A percentile compares a stretch with the other conserved stretches of the same genome.
phyloP scores from a whole-genome alignment of 331 rosid species.

The Malus hybrid region DNA sequence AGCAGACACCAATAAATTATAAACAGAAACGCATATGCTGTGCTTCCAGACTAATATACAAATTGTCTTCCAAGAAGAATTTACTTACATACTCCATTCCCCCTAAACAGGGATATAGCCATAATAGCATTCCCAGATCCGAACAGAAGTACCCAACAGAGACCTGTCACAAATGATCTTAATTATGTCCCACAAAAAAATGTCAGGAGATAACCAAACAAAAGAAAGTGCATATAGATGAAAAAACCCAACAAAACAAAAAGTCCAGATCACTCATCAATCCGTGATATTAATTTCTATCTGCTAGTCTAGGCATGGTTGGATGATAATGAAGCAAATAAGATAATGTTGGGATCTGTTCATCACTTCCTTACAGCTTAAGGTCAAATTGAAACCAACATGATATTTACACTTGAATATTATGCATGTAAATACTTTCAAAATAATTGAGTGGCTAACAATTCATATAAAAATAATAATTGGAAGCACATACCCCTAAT shows the following conservation, averaged over 20 bases:
- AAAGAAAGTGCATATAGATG: neutral
- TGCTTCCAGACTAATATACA: neutral
- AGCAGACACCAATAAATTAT: neutral
- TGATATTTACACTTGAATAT: neutral
- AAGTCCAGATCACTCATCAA: neutral
- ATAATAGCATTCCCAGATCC: constrained; percentile 42
- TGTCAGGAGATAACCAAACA: neutral
- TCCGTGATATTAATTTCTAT: neutral
- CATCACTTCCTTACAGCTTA: neutral
- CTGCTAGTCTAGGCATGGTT: neutral
- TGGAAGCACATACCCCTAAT: constrained; percentile 38
- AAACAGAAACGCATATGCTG: neutral
- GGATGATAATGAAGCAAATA: neutral
- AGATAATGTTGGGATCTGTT: neutral
- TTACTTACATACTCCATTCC: constrained; percentile 50
- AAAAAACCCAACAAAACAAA: neutral
- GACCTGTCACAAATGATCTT: constrained; percentile 23
- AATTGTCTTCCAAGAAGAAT: neutral
- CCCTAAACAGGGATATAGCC: constrained; percentile 46
- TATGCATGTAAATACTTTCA: neutral
- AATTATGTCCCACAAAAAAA: neutral
- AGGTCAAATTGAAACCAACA: neutral
- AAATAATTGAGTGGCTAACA: neutral
- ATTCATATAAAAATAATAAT: neutral
- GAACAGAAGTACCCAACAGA: constrained; percentile 48